Base-by-base conservation (phyloP, 345 rosid species). In the Citrus inodora region DNA sequence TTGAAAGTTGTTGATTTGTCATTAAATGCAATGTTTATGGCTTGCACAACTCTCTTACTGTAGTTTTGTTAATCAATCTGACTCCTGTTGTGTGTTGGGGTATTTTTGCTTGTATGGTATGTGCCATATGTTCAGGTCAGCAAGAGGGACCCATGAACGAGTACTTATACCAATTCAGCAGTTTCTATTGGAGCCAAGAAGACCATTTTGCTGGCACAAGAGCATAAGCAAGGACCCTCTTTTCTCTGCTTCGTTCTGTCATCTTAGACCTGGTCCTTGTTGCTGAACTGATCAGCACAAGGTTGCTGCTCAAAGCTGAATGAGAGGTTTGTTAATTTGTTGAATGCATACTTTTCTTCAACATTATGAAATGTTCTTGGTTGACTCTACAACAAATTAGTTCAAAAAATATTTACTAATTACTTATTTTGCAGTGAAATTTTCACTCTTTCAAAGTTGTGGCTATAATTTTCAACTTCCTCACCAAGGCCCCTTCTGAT, bases 381-480 rank as follows among this genome's bases (percentile, higher is more conserved):
- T 53, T 16, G 40, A 8, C 17, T 51, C 22, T 7, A 51, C 19
- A 22, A 7, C 33, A 9, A 4, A 9, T 56, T 72, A 22, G 37
- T 37, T 10, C 6, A 8, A 51, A 11, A 25, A 63, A 21, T 65
- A 10, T 33, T 66, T 75, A 56, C 4, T 10, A 70, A 25, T 35
- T 74, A 40, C 60, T 13, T 51, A 7, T 24, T 69, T 46, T 85
- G 64, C 92, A 96, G 98, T 92, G 89, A 37, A 94, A 96, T 85
- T 96, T 91, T 80, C 99, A 96, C 79, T 92, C 97, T 10, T 94
- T 96, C 90, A 98, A 96, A 82, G 98, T 97, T 6, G 97, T 96
- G 48, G 98, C 98, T 56, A 92, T 97, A 77, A 89, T 96, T 79
- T 97, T 94, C 72, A 96, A 98, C 80, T 96, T 92, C 90, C 94